Base-by-base conservation (phyloP, 2,329 filamentous ascomycete species). In the Graphilbum fragrans region DNA sequence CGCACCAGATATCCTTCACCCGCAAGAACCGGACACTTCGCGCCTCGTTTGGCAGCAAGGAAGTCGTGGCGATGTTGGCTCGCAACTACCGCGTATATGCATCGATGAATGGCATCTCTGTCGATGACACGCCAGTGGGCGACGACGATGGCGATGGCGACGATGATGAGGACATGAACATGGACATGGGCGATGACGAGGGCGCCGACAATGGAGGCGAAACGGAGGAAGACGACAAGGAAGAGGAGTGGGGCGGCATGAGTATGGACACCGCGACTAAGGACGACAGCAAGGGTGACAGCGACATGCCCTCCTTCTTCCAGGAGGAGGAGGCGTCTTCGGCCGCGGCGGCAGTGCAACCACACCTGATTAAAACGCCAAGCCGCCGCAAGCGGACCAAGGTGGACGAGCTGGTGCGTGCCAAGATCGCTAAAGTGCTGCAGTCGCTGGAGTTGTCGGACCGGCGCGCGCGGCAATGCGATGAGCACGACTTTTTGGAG, bases 21-120 rank as follows among this genome's bases (percentile, higher is more conserved):
- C 70, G 92, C 51, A 92, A 94, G 66, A 96, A 96, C 63, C 86
- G 88, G 60, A 94, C 86, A 1, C 66, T 96, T 41, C 72, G 87
- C 32, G 82, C 86, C 5, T 82, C 77, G 46, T 66, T 93, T 39
- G 82, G 83, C 16, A 87, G 82, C 14, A 80, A 77, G 43, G 85
- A 85, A 51, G 82, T 94, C 2, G 70, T 94, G 56, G 73, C 76
- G 42, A 80, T 95, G 70, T 66, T 94, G 18, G 86, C 93, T 62
- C 69, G 75, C 49, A 96, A 96, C 60, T 96, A 94, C 63, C 72
- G 85, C 47, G 82, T 87, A 3, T 96, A 80, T 73, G 94, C 88
- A 58, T 83, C 87, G 31, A 80, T 93, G 60, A 85, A 94, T 55
- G 80, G 87, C 53, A 77, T 94, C 16, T 61, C 76, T 0, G 60